A percentile compares a stretch with the other conserved stretches of the same genome.
Evolutionary conservation across 2,329 filamentous ascomycete genomes (phyloP).

Genomic region (Colletotrichum sidae): DNA sequence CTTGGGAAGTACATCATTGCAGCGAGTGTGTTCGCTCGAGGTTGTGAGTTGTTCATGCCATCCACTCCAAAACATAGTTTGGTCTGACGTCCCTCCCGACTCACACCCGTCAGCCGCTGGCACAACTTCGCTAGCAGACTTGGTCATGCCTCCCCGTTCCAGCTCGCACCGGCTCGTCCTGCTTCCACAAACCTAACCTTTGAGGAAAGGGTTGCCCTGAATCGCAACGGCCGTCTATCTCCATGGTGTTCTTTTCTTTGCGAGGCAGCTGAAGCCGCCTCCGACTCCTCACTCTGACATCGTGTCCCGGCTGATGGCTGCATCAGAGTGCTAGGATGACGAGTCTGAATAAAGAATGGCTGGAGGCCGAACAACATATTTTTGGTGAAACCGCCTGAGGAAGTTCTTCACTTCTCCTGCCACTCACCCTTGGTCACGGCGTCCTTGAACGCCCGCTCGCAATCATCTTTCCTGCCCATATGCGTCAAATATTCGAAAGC

Average conservation of each 20-base stretch:
- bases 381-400: slow-evolving; percentile 30
- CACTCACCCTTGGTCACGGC: slow-evolving; percentile 7
- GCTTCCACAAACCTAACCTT: slow-evolving; percentile 24
- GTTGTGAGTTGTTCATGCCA: slow-evolving; percentile 14
- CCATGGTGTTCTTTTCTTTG: slow-evolving; percentile 3
- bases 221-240: slow-evolving; percentile 36
- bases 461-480: slow-evolving; percentile 10
- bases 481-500: background rate
- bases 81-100: slow-evolving; percentile 21
- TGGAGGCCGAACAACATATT: slow-evolving; percentile 14
- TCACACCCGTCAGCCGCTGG: slow-evolving; percentile 27
- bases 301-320: slow-evolving; percentile 16
- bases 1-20: background rate
- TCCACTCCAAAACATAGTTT: slow-evolving; percentile 18
- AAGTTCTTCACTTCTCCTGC: slow-evolving; percentile 22
- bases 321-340: slow-evolving; percentile 24
- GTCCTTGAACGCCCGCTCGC: background rate
- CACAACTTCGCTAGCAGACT: slow-evolving; percentile 9
- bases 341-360: slow-evolving; percentile 13
- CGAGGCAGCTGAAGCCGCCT: background rate
- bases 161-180: slow-evolving; percentile 22
- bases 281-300: slow-evolving; percentile 1
- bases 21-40: background rate
- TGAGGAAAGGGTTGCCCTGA: slow-evolving; percentile 19
- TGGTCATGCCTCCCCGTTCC: slow-evolving; percentile 26